These are phyloP conservation scores for Beauveria rudraprayagi DNA, from an alignment of 2,329 filamentous ascomycete genomes.

Conservation along the genomic window DNA sequence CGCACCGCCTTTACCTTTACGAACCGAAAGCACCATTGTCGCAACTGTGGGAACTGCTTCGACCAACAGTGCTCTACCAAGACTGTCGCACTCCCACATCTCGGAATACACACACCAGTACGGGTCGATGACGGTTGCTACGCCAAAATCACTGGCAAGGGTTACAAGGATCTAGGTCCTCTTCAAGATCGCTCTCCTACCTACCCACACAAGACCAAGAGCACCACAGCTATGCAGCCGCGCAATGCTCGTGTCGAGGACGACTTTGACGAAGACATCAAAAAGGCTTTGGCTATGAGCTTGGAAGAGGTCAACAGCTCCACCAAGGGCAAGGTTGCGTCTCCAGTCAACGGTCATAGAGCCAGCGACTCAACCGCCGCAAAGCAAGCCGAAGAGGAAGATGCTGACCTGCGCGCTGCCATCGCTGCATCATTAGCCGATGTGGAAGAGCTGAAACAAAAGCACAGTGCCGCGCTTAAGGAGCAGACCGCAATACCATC, in stretches of 20 bases:
- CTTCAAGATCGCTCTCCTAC: slow-evolving; percentile 43
- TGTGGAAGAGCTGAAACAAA: slow-evolving; percentile 97
- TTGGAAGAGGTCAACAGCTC: slow-evolving; percentile 82
- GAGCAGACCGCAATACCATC: slow-evolving; percentile 53
- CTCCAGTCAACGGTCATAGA: slow-evolving; percentile 30
- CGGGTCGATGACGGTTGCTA: slow-evolving; percentile 96
- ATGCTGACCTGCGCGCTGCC: slow-evolving; percentile 86
- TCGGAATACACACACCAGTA: slow-evolving; percentile 85
- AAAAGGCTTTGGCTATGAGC: slow-evolving; percentile 91
- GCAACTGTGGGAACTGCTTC: slow-evolving; percentile 96
- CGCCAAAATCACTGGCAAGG: slow-evolving; percentile 73
- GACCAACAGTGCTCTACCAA: slow-evolving; percentile 93
- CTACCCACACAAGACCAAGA: slow-evolving; percentile 55
- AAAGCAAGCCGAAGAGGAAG: slow-evolving; percentile 68
- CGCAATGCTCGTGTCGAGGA: slow-evolving; percentile 82
- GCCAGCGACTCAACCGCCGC: slow-evolving; percentile 28
- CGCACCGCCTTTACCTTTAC: slow-evolving; percentile 94
- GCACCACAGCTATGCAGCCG: slow-evolving; percentile 71
- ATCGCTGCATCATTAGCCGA: slow-evolving; percentile 92
- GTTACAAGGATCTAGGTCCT: slow-evolving; percentile 27
- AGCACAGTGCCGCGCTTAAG: slow-evolving; percentile 75
- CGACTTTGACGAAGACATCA: slow-evolving; percentile 89
- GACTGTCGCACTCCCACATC: slow-evolving; percentile 75
- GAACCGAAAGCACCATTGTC: slow-evolving; percentile 95
- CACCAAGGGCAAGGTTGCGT: slow-evolving; percentile 64